Base-by-base conservation (phyloP, 306 rosid species). In the Castanopsis chinensis region DNA sequence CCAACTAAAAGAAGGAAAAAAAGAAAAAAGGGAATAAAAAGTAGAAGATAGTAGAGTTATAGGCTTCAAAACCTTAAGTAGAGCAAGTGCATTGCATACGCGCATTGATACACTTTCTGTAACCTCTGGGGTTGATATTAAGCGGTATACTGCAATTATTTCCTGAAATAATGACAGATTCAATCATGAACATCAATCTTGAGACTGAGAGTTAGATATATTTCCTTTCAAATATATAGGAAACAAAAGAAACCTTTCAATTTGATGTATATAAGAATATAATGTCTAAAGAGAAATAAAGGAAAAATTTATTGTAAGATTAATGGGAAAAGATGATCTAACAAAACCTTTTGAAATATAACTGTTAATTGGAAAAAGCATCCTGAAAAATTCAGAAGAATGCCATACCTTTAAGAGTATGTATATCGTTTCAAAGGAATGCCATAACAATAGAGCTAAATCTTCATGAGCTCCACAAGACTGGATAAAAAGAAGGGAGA, bases 381-480 rank as follows among this genome's bases (percentile, higher is more conserved):
- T 33, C 5, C 27, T 32, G 30, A 4, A 20, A 67, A 13, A 37
- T 35, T 56, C 43, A 65, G 21, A 6, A 52, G 76, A 14, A 43
- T 57, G 64, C 9, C 61, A 57, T 74, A 88, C 89, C 87, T 80
- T 68, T 7, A 85, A 73, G 52, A 88, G 84, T 3, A 53, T 21
- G 79, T 8, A 80, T 30, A 83, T 25, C 0, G 88, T 52, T 52
- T 83, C 87, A 56, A 20, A 20, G n/a, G 86, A 72, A 55, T 88
- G 55, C 89, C 89, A 88, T 76, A 88, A n/a, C 74, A 83, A 57
- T 55, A 58, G 72, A 78, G 81, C 89, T 78, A 88, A 35, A 58
- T 85, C 72, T 51, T 75, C 78, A 72, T 75, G 67, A 57, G 6
- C 61, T 30, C 67, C 71, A 58, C 71, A 58, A 73, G 82, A 12